These are phyloP conservation scores for Zoysia pacifica DNA, from an alignment of 176 grass and related monocot species.

Conservation along the genomic window DNA sequence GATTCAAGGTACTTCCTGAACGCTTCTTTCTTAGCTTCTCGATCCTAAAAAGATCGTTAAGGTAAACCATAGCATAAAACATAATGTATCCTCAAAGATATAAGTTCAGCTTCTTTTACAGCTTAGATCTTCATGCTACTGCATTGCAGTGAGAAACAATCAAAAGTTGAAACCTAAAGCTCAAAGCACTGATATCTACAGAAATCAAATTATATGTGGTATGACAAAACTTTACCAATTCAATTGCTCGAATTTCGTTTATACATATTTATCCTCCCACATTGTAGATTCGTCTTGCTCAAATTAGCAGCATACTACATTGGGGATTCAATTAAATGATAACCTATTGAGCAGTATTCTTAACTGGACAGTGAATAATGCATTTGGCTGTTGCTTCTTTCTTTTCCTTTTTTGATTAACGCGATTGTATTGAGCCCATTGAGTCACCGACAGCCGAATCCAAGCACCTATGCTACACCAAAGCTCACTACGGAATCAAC, in stretches of 20 bases:
- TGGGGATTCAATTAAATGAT: neutral
- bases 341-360: neutral
- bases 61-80: neutral
- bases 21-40: conserved; percentile 86
- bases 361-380: neutral
- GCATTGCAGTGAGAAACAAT: neutral
- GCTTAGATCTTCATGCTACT: neutral
- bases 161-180: neutral
- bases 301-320: neutral
- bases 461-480: neutral
- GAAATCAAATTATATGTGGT: neutral
- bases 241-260: neutral
- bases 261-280: neutral
- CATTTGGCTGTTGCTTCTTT: neutral
- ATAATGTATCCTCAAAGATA: neutral
- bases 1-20: conserved; percentile 98
- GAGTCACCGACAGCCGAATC: neutral
- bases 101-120: neutral
- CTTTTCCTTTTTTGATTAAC: neutral
- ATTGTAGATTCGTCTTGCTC: neutral
- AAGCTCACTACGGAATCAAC: neutral
- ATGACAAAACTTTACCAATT: neutral
- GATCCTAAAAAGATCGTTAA: conserved; percentile 55
- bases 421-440: neutral
- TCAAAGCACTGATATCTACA: neutral